Conservation (phyloP, 2,329 filamentous ascomycete genomes). For the Lachnellula willkommii region DNA sequence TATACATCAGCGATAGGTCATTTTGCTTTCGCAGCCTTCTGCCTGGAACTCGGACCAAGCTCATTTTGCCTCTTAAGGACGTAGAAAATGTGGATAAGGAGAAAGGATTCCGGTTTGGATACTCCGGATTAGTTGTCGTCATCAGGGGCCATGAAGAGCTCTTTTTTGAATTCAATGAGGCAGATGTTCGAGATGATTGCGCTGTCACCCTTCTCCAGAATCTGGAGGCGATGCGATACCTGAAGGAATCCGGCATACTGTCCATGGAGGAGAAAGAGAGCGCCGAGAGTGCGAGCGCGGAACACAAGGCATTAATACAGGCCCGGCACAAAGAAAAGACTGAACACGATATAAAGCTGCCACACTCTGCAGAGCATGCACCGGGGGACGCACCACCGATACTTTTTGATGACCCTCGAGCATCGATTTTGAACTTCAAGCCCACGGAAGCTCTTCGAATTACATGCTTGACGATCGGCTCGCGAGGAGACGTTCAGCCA, state of each 20-base stretch:
- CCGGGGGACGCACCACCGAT: slow-evolving; percentile 62
- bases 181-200: slow-evolving; percentile 81
- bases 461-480: slow-evolving; percentile 93
- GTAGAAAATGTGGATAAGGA: slow-evolving; percentile 93
- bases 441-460: slow-evolving; percentile 73
- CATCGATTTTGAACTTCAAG: slow-evolving; percentile 88
- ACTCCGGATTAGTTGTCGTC: slow-evolving; percentile 84
- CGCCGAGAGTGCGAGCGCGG: slow-evolving; percentile 69
- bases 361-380: slow-evolving; percentile 41
- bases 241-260: slow-evolving; percentile 64
- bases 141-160: slow-evolving; percentile 92
- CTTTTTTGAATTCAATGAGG: slow-evolving; percentile 85
- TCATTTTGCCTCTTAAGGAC: slow-evolving; percentile 85
- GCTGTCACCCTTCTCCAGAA: slow-evolving; percentile 72
- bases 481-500: slow-evolving; percentile 90
- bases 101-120: slow-evolving; percentile 88
- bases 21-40: slow-evolving; percentile 92
- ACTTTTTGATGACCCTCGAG: slow-evolving; percentile 81
- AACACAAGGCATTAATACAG: slow-evolving; percentile 74
- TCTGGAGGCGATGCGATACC: slow-evolving; percentile 65
- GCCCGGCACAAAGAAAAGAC: slow-evolving; percentile 55
- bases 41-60: slow-evolving; percentile 83
- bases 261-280: slow-evolving; percentile 64
- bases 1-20: slow-evolving; percentile 82
- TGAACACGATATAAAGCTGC: slow-evolving; percentile 47